Evolutionary conservation across 2,329 filamentous ascomycete genomes (phyloP).

Genomic region (Juglanconis oblonga): DNA sequence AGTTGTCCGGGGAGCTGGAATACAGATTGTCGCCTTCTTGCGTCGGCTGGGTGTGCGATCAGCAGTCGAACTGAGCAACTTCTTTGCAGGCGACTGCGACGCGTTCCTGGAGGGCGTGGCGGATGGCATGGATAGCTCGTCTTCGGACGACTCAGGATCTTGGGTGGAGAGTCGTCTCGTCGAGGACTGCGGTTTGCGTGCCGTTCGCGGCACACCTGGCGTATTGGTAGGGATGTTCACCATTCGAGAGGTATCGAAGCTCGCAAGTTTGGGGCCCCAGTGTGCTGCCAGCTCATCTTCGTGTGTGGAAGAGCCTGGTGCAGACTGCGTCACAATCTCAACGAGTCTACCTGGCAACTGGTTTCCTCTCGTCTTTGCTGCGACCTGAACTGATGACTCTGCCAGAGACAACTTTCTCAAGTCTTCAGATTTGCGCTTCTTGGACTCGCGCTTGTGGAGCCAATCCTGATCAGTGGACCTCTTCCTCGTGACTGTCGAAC

Average conservation of each 20-base stretch:
- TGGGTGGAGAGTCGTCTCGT: not conserved
- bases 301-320: not conserved
- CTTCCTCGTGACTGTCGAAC: conserved; percentile 1
- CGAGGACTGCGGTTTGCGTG: not conserved
- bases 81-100: not conserved
- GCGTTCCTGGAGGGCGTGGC: conserved; percentile 3
- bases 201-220: not conserved
- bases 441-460: conserved; percentile 4
- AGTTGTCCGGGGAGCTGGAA: not conserved
- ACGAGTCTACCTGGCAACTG: not conserved
- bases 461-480: conserved; percentile 8
- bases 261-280: not conserved
- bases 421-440: conserved; percentile 6
- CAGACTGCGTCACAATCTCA: not conserved
- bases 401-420: not conserved
- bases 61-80: not conserved
- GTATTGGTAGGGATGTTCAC: not conserved
- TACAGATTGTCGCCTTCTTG: not conserved
- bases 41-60: not conserved
- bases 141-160: conserved; percentile 11
- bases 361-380: not conserved
- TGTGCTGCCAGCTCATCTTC: conserved; percentile 13
- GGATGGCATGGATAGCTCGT: conserved; percentile 15
- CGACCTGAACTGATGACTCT: conserved; percentile 12
- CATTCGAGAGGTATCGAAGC: not conserved